These are phyloP conservation scores for Sechiopsis laciniata DNA, from an alignment of 306 rosid genomes.

Conservation along the genomic window DNA sequence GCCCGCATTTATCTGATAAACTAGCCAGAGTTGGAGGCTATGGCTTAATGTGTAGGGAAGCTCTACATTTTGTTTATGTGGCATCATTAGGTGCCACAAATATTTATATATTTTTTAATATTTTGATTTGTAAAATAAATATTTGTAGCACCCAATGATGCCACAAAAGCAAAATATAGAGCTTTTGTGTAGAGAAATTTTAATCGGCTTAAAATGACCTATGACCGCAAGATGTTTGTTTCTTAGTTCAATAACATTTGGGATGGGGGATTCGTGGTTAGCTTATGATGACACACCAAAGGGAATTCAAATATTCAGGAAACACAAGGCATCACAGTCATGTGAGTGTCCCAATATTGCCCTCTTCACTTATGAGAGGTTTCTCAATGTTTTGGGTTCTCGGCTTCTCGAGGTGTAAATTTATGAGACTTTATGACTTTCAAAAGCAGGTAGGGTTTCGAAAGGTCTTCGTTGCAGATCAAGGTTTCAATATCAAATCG, in stretches of 20 bases:
- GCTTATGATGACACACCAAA: background rate
- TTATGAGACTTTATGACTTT: background rate
- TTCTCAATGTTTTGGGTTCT: slow-evolving; percentile 1
- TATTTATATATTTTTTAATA: too few relatives aligned
- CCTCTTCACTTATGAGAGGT: background rate
- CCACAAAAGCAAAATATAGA: too few relatives aligned
- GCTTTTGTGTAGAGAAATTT: too few relatives aligned
- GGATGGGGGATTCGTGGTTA: too few relatives aligned
- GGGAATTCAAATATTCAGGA: background rate
- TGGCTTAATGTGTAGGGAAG: too few relatives aligned
- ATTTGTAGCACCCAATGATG: too few relatives aligned
- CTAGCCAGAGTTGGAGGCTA: background rate
- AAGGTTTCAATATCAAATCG: background rate
- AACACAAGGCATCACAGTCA: background rate
- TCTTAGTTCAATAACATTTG: too few relatives aligned
- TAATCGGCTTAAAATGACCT: background rate
- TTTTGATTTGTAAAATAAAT: too few relatives aligned
- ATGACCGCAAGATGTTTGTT: background rate
- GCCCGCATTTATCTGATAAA: background rate
- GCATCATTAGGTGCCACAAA: too few relatives aligned
- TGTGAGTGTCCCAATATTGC: too few relatives aligned
- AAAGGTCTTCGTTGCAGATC: background rate
- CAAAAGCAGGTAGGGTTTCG: background rate
- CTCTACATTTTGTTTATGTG: too few relatives aligned
- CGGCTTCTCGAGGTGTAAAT: slow-evolving; percentile 1